phyloP scores from a whole-genome alignment of 2,329 filamentous ascomycete genomes.

The Beauveria asiatica region DNA sequence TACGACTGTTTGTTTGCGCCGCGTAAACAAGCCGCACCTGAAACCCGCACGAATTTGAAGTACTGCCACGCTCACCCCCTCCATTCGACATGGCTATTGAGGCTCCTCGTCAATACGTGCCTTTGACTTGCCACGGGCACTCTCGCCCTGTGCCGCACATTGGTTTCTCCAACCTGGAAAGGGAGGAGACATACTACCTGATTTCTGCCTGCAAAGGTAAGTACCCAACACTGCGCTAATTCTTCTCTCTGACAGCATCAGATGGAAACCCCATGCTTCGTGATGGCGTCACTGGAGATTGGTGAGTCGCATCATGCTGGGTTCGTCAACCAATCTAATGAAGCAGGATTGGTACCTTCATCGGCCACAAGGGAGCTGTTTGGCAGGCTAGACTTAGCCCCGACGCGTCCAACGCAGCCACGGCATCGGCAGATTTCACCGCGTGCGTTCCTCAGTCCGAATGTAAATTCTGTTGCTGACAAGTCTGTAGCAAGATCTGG shows the following conservation, averaged over 20 bases:
- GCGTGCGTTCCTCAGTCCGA: conserved; percentile 48
- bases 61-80: not conserved
- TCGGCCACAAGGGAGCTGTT: conserved; percentile 95
- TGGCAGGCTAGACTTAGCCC: conserved; percentile 91
- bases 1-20: conserved; percentile 2
- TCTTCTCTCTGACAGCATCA: conserved; percentile 28
- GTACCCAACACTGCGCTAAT: conserved; percentile 13
- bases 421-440: conserved; percentile 91
- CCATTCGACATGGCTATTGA: conserved; percentile 26
- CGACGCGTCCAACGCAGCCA: conserved; percentile 81
- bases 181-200: conserved; percentile 80
- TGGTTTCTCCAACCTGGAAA: conserved; percentile 75
- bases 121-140: conserved; percentile 89
- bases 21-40: not conserved
- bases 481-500: conserved; percentile 74
- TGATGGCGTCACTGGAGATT: conserved; percentile 90
- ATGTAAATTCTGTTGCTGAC: conserved; percentile 20
- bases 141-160: conserved; percentile 87
- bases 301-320: conserved; percentile 40
- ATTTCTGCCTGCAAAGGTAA: conserved; percentile 87
- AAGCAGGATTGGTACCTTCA: conserved; percentile 91
- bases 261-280: conserved; percentile 98
- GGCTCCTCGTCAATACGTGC: conserved; percentile 56
- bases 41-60: not conserved
- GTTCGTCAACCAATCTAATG: conserved; percentile 34